Evolutionary conservation across 805 yeast species (phyloP).

Genomic region (Geotrichum ghanense): DNA sequence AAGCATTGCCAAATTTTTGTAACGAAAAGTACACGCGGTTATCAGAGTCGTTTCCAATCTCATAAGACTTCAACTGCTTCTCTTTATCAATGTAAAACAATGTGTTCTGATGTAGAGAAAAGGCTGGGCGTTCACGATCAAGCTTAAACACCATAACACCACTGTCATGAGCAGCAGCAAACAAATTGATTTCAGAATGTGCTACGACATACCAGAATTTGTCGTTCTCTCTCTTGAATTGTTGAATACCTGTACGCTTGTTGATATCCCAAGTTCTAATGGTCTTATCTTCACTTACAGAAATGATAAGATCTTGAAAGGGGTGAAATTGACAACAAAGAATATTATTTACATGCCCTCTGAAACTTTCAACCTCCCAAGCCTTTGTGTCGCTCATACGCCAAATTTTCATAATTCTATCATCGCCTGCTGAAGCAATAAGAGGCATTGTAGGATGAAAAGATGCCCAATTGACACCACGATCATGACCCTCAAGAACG

Average conservation of each 20-base stretch:
- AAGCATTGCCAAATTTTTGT: conserved; percentile 72
- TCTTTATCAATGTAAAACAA: conserved; percentile 70
- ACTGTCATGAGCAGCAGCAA: conserved; percentile 93
- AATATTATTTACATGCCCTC: conserved; percentile 95
- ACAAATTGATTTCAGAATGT: conserved; percentile 83
- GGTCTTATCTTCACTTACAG: conserved; percentile 94
- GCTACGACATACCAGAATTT: conserved; percentile 88
- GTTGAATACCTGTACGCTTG: conserved; percentile 86
- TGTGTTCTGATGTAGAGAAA: conserved; percentile 56
- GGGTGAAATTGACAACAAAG: conserved; percentile 88
- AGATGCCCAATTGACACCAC: conserved; percentile 97
- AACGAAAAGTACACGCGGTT: conserved; percentile 73
- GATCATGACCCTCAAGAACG: conserved; percentile 94
- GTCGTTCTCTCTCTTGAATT: conserved; percentile 86
- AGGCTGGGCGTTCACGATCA: conserved; percentile 97
- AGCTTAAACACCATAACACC: conserved; percentile 98
- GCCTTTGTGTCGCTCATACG: conserved; percentile 96
- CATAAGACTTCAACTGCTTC: conserved; percentile 75
- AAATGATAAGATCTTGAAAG: conserved; percentile 77
- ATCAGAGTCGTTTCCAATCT: conserved; percentile 49
- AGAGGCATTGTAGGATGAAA: conserved; percentile 95
- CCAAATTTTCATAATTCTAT: conserved; percentile 91
- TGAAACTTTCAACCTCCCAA: conserved; percentile 97
- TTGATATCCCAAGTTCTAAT: conserved; percentile 95
- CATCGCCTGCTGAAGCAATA: conserved; percentile 94